A percentile compares a stretch with the other conserved stretches of the same genome.
These are phyloP conservation scores for Cicer pinnatifidum DNA, from an alignment of 306 rosid species.

Conservation along the genomic window DNA sequence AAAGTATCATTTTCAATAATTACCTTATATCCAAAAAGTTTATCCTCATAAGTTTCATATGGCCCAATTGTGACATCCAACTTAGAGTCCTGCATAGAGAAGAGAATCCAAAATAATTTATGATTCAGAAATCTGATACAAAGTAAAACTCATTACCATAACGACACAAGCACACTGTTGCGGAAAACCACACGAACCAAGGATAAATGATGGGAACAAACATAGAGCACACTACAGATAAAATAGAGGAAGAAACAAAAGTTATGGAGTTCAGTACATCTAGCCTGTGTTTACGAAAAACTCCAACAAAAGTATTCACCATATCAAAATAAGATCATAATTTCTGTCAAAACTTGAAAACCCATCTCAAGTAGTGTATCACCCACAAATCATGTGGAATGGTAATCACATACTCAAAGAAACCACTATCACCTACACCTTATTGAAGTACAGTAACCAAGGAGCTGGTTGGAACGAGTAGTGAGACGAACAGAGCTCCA, in stretches of 20 bases:
- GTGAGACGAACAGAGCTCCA: too few relatives aligned
- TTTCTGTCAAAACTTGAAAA: slow-evolving; percentile 4
- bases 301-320: slow-evolving; percentile 5
- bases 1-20: slow-evolving; percentile 33
- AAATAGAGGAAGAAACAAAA: neutral
- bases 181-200: neutral
- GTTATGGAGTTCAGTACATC: neutral
- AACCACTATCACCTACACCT: neutral
- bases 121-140: slow-evolving; percentile 40
- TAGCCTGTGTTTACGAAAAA: neutral
- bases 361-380: neutral
- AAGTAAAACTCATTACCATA: neutral
- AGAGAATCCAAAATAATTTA: slow-evolving; percentile 33
- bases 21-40: slow-evolving; percentile 94
- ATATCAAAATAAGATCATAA: neutral
- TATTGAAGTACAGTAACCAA: neutral
- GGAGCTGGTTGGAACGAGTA: too few relatives aligned
- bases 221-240: neutral
- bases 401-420: neutral
- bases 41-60: slow-evolving; percentile 92
- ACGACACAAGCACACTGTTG: neutral
- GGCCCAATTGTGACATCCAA: slow-evolving; percentile 95
- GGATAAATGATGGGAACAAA: slow-evolving; percentile 4
- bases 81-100: slow-evolving; percentile 73
- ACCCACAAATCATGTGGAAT: neutral